Base-by-base conservation (phyloP, 1,284 basidiomycete species). In the Sporisorium sorghi region DNA sequence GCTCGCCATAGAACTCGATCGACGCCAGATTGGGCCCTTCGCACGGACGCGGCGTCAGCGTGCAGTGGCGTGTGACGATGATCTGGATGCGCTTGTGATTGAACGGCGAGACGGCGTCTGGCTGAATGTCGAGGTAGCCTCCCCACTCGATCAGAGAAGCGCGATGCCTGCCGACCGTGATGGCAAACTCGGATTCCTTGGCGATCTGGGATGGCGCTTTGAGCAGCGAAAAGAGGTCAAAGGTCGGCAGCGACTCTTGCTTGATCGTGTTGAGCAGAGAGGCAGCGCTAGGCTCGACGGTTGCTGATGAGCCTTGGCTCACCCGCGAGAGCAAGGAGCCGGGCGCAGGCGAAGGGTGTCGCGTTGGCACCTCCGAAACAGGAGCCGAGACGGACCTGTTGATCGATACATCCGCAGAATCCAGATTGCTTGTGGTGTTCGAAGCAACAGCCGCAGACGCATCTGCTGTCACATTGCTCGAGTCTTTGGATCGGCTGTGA, bases 1-100 rank as follows among this genome's bases (percentile, higher is more conserved):
- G 93, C 62, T 93, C 90, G 50, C 94, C 92, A 82, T 99, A 99
- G 85, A 96, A 98, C 26, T 90, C 91, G 86, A 93, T 89, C 65
- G 91, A 90, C 35, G 88, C 88, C 47, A 95, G 61, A 12, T 84
- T 53, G 24, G 86, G 86, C 43, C 85, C 87, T 6, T 85, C 82
- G 78, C 86, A 89, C 17, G 86, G 86, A 53, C 86, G 86, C 43
- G 85, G 85, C 3, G 84, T 83, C 2, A 89, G 49, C 24, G 89
- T 90, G 23, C 91, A 92, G 37, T 93, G 87, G 10, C 89, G 91
- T 78, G 89, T 91, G 76, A 91, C 89, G 86, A 91, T 89, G 10
- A 93, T 82, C 76, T 88, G 90, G 84, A 98, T 91, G 77, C 90
- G 90, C 83, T 98, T 96, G 82, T 96, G 97, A 83, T 94, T 92